Evolutionary conservation across 1,284 basidiomycete species (phyloP).

Genomic region (Porodaedalea pini): DNA sequence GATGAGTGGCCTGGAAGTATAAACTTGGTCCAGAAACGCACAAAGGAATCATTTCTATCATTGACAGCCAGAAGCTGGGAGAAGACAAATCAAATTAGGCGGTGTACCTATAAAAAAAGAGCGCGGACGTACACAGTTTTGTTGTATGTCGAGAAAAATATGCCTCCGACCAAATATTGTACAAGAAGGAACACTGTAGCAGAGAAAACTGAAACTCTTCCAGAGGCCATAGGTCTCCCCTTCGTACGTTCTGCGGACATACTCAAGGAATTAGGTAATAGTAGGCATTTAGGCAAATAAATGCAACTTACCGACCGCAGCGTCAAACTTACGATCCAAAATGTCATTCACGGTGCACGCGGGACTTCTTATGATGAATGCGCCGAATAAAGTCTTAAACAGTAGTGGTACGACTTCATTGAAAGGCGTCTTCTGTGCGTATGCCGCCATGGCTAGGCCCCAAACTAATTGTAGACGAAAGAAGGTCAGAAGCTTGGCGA

Average conservation of each 20-base stretch:
- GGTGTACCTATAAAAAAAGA: conserved; percentile 13
- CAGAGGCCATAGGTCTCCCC: conserved; percentile 45
- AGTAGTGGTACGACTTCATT: background rate
- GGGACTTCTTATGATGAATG: conserved; percentile 10
- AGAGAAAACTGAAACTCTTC: conserved; percentile 38
- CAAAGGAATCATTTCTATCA: conserved; percentile 42
- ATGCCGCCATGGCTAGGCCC: conserved; percentile 14
- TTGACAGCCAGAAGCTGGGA: conserved; percentile 39
- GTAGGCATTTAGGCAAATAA: conserved; percentile 5
- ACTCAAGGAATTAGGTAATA: background rate
- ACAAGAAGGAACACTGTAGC: conserved; percentile 40
- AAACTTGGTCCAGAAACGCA: conserved; percentile 28
- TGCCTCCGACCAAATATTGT: conserved; percentile 37
- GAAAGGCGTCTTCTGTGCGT: conserved; percentile 1
- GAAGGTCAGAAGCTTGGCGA: background rate
- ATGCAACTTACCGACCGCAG: conserved; percentile 19
- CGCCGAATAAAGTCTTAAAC: conserved; percentile 8
- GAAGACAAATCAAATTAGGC: background rate
- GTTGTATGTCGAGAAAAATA: conserved; percentile 26
- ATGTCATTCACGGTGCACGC: conserved; percentile 25
- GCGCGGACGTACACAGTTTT: conserved; percentile 23
- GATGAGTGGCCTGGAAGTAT: background rate
- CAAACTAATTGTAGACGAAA: conserved; percentile 2
- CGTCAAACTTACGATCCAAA: conserved; percentile 24
- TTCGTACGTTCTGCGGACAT: conserved; percentile 42